phyloP scores from a whole-genome alignment of 768 basidiomycete species.

The Artomyces pyxidatus region DNA sequence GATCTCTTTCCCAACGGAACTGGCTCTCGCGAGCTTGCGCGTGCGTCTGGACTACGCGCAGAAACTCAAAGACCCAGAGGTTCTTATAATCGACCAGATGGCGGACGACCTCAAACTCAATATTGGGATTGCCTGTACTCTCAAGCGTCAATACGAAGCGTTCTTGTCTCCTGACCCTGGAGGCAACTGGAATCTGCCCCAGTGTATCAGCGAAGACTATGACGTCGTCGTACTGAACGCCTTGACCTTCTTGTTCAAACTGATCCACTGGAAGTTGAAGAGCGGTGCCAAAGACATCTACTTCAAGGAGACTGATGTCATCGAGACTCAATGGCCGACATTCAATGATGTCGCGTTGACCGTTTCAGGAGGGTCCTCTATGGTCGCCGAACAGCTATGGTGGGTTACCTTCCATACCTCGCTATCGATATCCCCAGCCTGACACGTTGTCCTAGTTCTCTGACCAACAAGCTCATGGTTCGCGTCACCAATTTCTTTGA shows the following conservation, averaged over 20 bases:
- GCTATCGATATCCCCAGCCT: background rate
- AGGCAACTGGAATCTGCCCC: conserved; percentile 82
- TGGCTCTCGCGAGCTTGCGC: conserved; percentile 86
- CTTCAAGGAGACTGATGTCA: conserved; percentile 97
- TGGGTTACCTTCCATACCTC: conserved; percentile 28
- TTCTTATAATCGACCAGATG: conserved; percentile 90
- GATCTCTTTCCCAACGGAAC: conserved; percentile 93
- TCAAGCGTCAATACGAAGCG: conserved; percentile 91
- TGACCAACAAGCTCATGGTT: conserved; percentile 89
- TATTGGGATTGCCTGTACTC: conserved; percentile 87
- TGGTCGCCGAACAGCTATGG: conserved; percentile 96
- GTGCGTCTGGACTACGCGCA: conserved; percentile 84
- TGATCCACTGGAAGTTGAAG: conserved; percentile 95
- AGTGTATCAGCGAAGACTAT: conserved; percentile 85
- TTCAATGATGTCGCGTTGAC: conserved; percentile 89
- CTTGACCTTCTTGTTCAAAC: conserved; percentile 81
- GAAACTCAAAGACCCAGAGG: conserved; percentile 81
- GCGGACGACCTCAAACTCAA: conserved; percentile 87
- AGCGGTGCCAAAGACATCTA: conserved; percentile 86
- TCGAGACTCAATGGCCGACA: conserved; percentile 94
- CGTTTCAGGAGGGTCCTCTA: conserved; percentile 75
- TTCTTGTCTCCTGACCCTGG: conserved; percentile 81
- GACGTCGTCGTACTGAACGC: conserved; percentile 85
- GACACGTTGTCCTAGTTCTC: conserved; percentile 42
- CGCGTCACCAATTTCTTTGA: conserved; percentile 94